A percentile compares a stretch with the other conserved stretches of the same genome.
Conservation (phyloP, 331 rosid genomes). For the Acacia concinna region DNA sequence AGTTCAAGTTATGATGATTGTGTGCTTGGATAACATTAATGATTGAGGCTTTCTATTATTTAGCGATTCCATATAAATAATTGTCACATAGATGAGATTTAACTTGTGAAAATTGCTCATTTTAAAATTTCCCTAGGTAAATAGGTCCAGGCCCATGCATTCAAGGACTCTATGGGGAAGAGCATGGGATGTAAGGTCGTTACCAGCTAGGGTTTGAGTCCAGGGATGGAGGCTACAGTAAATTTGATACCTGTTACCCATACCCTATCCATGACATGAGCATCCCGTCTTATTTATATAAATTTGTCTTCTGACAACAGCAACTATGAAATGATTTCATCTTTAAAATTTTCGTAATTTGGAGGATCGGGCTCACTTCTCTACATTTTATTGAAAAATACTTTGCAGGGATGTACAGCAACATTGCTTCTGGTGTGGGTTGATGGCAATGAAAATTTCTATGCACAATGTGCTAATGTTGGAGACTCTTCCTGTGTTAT, state of each 20-base stretch:
- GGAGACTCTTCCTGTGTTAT: constrained; percentile 91
- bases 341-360: background rate
- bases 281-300: background rate
- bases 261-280: background rate
- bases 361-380: constrained; percentile 21
- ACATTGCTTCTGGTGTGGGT: constrained; percentile 93
- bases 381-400: constrained; percentile 30
- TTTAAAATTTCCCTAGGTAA: background rate
- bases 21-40: background rate
- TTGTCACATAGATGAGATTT: background rate
- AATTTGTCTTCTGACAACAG: constrained; percentile 5
- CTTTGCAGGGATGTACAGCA: constrained; percentile 94
- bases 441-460: constrained; percentile 56
- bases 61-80: background rate
- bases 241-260: background rate
- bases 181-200: background rate
- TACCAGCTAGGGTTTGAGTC: background rate
- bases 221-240: background rate
- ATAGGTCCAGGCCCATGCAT: background rate
- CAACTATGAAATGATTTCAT: constrained; percentile 4
- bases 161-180: background rate
- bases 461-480: constrained; percentile 94
- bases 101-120: background rate
- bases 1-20: background rate
- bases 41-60: background rate